phyloP scores from a whole-genome alignment of 2,329 filamentous ascomycete genomes.

The Stachybotrys elegans region DNA sequence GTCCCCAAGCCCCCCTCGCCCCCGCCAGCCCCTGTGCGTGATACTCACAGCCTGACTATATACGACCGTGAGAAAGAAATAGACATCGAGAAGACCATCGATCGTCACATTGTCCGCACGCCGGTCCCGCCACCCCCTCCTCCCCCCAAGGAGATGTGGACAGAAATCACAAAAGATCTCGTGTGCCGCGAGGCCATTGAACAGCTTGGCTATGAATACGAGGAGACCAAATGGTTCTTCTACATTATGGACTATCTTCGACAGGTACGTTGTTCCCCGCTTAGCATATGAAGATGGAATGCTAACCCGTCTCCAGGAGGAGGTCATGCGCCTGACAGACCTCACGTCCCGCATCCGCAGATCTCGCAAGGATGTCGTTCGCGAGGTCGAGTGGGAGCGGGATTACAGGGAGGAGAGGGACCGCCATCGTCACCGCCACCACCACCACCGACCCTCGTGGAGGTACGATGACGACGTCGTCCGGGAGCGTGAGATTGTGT shows the following conservation, averaged over 20 bases:
- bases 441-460: slow-evolving; percentile 21
- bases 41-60: slow-evolving; percentile 40
- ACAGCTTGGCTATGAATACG: slow-evolving; percentile 76
- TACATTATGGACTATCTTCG: slow-evolving; percentile 87
- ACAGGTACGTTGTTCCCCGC: slow-evolving; percentile 61
- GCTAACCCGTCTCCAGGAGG: slow-evolving; percentile 58
- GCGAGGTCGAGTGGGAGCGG: slow-evolving; percentile 55
- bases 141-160: slow-evolving; percentile 73
- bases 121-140: slow-evolving; percentile 30
- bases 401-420: slow-evolving; percentile 49
- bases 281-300: slow-evolving; percentile 2
- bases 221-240: slow-evolving; percentile 85
- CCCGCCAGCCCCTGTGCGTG: slow-evolving; percentile 18
- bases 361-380: slow-evolving; percentile 46
- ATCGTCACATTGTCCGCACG: slow-evolving; percentile 39
- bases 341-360: slow-evolving; percentile 77
- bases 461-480: slow-evolving; percentile 57
- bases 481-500: slow-evolving; percentile 63
- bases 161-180: slow-evolving; percentile 91
- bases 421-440: slow-evolving; percentile 29
- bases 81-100: slow-evolving; percentile 52
- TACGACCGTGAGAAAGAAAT: slow-evolving; percentile 41
- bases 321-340: slow-evolving; percentile 78
- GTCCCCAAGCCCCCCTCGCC: slow-evolving; percentile 9
- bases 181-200: slow-evolving; percentile 85